phyloP scores from a whole-genome alignment of 23 red algal genomes.

The Pyropia yezoensis region DNA sequence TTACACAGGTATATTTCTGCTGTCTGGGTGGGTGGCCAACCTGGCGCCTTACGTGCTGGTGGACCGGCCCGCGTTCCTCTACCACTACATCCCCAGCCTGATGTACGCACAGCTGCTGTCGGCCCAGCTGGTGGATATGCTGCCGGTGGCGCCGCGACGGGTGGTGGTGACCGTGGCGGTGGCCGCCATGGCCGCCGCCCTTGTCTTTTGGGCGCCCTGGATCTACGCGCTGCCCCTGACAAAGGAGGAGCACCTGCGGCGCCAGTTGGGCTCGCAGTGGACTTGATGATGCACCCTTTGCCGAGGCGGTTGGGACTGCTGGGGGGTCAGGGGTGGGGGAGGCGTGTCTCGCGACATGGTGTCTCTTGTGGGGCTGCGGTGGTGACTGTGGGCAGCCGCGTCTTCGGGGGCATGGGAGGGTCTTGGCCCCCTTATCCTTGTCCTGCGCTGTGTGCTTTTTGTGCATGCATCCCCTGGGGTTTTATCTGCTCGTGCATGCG shows the following conservation, averaged over 20 bases:
- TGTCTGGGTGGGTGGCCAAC: slow-evolving; percentile 75
- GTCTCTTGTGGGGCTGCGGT: no score
- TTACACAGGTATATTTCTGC: slow-evolving; percentile 51
- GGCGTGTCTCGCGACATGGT: no score
- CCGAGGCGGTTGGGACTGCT: no score
- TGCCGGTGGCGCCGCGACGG: slow-evolving; percentile 18
- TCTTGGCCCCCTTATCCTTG: no score
- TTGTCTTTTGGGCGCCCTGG: slow-evolving; percentile 81
- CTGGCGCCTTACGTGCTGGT: slow-evolving; percentile 83
- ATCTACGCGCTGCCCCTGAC: slow-evolving; percentile 77
- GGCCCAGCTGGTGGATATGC: slow-evolving; percentile 62
- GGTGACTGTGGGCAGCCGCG: no score
- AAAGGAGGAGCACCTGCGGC: slow-evolving; percentile 26
- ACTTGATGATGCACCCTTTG: not conserved
- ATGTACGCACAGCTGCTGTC: slow-evolving; percentile 74
- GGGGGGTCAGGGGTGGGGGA: no score
- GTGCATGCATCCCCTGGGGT: no score
- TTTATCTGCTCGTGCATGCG: no score
- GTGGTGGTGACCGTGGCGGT: slow-evolving; percentile 22
- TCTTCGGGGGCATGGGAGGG: no score
- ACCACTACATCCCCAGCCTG: slow-evolving; percentile 92
- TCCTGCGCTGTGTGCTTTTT: no score
- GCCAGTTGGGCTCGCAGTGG: slow-evolving; percentile 62
- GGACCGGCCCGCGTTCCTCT: slow-evolving; percentile 86
- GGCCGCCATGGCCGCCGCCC: slow-evolving; percentile 25